Evolutionary conservation across 2,329 filamentous ascomycete genomes (phyloP).

Genomic region (Orbilia brochopaga): DNA sequence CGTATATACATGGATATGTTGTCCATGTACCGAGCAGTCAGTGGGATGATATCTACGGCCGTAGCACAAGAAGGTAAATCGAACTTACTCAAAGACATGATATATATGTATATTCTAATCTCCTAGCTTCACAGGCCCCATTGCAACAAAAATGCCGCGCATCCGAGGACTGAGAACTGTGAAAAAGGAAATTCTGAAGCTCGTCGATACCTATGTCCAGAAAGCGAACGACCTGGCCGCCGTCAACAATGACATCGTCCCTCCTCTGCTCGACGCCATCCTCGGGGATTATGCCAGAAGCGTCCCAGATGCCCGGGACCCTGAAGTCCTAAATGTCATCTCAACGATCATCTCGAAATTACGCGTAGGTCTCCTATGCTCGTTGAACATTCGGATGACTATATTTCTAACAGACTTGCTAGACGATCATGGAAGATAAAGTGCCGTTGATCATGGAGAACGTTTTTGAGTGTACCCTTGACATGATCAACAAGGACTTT

Average conservation of each 20-base stretch:
- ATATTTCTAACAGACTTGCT: conserved; percentile 59
- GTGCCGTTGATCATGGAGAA: conserved; percentile 97
- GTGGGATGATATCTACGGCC: conserved; percentile 90
- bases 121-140: conserved; percentile 67
- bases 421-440: conserved; percentile 89
- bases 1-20: conserved; percentile 98
- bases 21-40: conserved; percentile 98
- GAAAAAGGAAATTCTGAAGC: conserved; percentile 98
- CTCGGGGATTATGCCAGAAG: conserved; percentile 97
- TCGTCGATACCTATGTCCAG: conserved; percentile 97
- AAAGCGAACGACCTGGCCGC: conserved; percentile 96
- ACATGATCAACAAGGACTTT: conserved; percentile 99
- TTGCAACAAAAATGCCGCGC: conserved; percentile 96
- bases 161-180: conserved; percentile 94
- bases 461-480: conserved; percentile 95
- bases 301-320: conserved; percentile 91
- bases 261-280: conserved; percentile 91
- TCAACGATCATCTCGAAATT: conserved; percentile 96
- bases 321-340: conserved; percentile 96
- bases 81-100: not conserved
- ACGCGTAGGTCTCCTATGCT: conserved; percentile 72
- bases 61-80: conserved; percentile 78
- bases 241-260: conserved; percentile 91
- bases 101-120: conserved; percentile 50
- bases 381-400: conserved; percentile 57